Conservation (phyloP, 305 asterid species). For the Salvia sclarea region DNA sequence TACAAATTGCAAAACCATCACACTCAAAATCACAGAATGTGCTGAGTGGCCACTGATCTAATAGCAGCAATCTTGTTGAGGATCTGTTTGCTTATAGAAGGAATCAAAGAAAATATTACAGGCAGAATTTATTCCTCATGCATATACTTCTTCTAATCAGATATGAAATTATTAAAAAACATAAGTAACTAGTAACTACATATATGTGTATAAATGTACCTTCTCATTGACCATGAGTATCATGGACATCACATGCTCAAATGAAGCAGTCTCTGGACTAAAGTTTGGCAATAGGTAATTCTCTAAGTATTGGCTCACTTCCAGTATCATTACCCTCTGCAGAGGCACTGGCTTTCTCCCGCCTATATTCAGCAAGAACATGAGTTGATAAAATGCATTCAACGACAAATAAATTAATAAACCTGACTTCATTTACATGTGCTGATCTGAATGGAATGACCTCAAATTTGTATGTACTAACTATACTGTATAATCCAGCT, state of each 20-base stretch:
- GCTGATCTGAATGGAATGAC: not conserved
- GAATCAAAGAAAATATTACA: slow-evolving; percentile 18
- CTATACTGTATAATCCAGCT: not conserved
- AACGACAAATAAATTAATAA: slow-evolving; percentile 11
- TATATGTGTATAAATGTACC: slow-evolving; percentile 42
- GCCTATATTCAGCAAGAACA: slow-evolving; percentile 45
- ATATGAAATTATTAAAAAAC: slow-evolving; percentile 11
- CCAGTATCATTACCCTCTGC: slow-evolving; percentile 97
- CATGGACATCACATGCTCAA: slow-evolving; percentile 98
- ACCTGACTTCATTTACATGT: slow-evolving; percentile 14
- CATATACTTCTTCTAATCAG: slow-evolving; percentile 15
- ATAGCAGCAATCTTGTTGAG: slow-evolving; percentile 15
- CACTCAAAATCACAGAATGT: not conserved
- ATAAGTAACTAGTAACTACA: slow-evolving; percentile 7
- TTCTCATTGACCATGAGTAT: slow-evolving; percentile 98
- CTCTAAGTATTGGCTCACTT: slow-evolving; percentile 97
- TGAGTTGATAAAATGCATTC: slow-evolving; percentile 22
- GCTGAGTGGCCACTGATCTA: slow-evolving; percentile 6
- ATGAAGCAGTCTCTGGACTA: slow-evolving; percentile 77
- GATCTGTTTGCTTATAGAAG: slow-evolving; percentile 14
- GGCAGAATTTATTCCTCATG: slow-evolving; percentile 1
- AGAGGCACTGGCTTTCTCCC: slow-evolving; percentile 88
- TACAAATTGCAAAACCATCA: slow-evolving; percentile 17
- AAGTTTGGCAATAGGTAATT: slow-evolving; percentile 97
- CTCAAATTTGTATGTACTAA: not conserved